Base-by-base conservation (phyloP, 176 grass and related monocot species). In the Tillandsia leiboldiana region DNA sequence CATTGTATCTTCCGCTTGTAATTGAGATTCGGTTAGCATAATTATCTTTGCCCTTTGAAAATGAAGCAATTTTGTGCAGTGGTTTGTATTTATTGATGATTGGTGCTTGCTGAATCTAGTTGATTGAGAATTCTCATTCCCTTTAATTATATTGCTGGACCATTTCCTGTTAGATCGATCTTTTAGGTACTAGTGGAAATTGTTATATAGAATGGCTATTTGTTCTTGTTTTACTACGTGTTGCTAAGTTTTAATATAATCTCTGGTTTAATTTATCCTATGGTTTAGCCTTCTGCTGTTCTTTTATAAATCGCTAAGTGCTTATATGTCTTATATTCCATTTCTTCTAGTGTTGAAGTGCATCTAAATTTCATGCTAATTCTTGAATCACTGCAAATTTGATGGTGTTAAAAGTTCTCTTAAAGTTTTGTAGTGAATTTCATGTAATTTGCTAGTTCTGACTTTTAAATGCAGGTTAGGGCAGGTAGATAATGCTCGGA, bases 401-500 rank as follows among this genome's bases (percentile, higher is more conserved):
- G 7, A 6, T 42, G 33, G 3, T 42, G 33, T 42, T 42, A 42
- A 42, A 42, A 42, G 33, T 42, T 42, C 33, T 42, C 33, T 42
- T 6, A 42, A 42, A 42, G 5, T 42, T 42, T 7, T 4, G 33
- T 42, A 3, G 0, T 42, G 33, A 42, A 42, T 61, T 61, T 20
- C 12, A 23, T 23, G 56, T 61, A 61, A 61, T 61, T 61, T 61
- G 14, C 56, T 61, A 61, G 12, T 23, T 61, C 2, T 15, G 17
- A n/a, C 10, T 18, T 61, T 22, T 10, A 66, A 87, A 12, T 80
- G 63, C 75, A 96, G 92, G 81, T 77, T 92, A 68, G 92, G 92
- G 67, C 80, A 85, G 73, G 82, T 92, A 47, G 88, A 96, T 73
- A 73, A 91, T 86, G 89, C 92, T 80, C 82, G 81, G 79, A 92